phyloP scores from a whole-genome alignment of 192 early-diverging fungal genomes.

The Coemansia biformis region DNA sequence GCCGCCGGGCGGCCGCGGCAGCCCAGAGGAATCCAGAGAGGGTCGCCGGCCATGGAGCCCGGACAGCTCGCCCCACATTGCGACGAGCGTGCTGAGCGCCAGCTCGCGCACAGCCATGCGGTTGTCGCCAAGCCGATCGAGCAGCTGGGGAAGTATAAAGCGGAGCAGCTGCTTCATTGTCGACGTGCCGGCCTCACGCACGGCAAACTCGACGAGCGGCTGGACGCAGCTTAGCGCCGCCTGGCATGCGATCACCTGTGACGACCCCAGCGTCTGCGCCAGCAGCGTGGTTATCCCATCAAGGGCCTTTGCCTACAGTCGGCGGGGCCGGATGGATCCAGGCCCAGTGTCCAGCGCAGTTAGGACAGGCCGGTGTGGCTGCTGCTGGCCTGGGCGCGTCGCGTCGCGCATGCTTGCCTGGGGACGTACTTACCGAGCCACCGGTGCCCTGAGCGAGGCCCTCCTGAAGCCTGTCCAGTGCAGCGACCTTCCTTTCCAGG shows the following conservation, averaged over 20 bases:
- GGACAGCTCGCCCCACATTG: slow-evolving; percentile 33
- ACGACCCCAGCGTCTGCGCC: slow-evolving; percentile 37
- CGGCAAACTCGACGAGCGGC: slow-evolving; percentile 25
- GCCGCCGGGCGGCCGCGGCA: no score
- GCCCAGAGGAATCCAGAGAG: no score
- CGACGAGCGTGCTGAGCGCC: slow-evolving; percentile 26
- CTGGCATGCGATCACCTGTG: slow-evolving; percentile 47
- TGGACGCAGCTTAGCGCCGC: slow-evolving; percentile 37
- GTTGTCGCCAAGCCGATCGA: slow-evolving; percentile 46
- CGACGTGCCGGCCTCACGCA: slow-evolving; percentile 12
- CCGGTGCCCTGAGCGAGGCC: slow-evolving; percentile 13
- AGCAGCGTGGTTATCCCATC: slow-evolving; percentile 36
- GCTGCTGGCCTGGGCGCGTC: no score
- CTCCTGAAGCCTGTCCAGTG: slow-evolving; percentile 24
- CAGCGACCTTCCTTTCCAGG: slow-evolving; percentile 23
- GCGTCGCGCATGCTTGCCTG: no score
- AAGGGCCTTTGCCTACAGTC: slow-evolving; percentile 38
- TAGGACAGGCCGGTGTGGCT: no score
- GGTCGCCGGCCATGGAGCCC: slow-evolving; percentile 15
- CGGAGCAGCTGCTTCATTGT: slow-evolving; percentile 29
- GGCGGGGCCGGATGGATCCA: not conserved
- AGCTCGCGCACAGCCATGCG: slow-evolving; percentile 43
- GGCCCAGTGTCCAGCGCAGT: not conserved
- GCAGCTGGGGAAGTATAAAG: slow-evolving; percentile 36
- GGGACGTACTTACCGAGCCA: slow-evolving; percentile 40